Evolutionary conservation across 768 basidiomycete genomes (phyloP).

Genomic region (Neoboletus brunneissimus): DNA sequence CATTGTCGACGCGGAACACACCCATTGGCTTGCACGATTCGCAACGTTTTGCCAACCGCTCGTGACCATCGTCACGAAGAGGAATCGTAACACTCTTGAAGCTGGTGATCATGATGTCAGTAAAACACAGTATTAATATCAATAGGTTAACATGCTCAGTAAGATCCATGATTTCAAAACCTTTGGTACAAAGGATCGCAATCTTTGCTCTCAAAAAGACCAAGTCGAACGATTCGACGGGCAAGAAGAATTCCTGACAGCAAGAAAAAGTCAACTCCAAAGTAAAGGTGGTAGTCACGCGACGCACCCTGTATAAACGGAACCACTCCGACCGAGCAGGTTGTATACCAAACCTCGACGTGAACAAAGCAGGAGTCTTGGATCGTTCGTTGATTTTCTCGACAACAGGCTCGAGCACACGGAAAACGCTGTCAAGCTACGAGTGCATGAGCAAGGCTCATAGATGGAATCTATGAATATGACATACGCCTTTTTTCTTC

Average conservation of each 20-base stretch:
- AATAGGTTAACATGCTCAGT: conserved; percentile 59
- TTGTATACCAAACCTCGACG: conserved; percentile 73
- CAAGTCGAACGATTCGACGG: conserved; percentile 85
- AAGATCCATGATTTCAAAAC: conserved; percentile 97
- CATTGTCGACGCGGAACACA: conserved; percentile 87
- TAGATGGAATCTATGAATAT: conserved; percentile 9
- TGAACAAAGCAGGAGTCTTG: conserved; percentile 66
- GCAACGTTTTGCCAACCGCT: conserved; percentile 73
- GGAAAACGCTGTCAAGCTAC: conserved; percentile 88
- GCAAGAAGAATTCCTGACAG: conserved; percentile 82
- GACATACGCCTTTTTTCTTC: conserved; percentile 83
- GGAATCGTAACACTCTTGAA: conserved; percentile 91
- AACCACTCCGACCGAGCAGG: conserved; percentile 92
- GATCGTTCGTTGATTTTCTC: conserved; percentile 81
- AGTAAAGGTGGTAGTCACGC: background rate
- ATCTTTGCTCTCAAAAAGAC: conserved; percentile 93
- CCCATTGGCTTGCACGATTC: conserved; percentile 81
- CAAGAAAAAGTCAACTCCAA: background rate
- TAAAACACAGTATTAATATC: background rate
- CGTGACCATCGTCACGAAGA: conserved; percentile 68
- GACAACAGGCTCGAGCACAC: conserved; percentile 94
- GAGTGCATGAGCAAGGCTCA: background rate
- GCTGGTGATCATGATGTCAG: conserved; percentile 35
- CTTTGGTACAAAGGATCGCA: conserved; percentile 88
- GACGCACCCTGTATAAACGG: conserved; percentile 71